Evolutionary conservation across 139 green algal species (phyloP).

Genomic region (Astrephomene gubernaculifera): DNA sequence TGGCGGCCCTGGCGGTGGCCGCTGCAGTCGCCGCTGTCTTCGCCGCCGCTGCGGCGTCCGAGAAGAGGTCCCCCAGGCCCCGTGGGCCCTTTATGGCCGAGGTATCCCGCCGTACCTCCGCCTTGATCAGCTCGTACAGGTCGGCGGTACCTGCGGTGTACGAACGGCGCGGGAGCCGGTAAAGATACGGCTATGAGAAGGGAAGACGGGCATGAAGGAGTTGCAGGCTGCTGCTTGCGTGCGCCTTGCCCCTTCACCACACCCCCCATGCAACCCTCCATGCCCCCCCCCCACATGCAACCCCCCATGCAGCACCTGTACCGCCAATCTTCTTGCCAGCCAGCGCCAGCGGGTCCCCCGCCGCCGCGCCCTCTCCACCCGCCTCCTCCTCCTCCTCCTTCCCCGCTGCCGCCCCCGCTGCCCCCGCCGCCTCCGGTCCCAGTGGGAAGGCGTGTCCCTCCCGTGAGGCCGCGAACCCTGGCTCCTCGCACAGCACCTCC

Average conservation of each 20-base stretch:
- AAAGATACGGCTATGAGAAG: neutral
- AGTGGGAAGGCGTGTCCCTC: neutral
- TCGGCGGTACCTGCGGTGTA: neutral
- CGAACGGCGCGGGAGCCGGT: neutral
- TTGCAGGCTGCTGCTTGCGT: neutral
- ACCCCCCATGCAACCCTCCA: neutral
- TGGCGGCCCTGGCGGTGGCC: neutral
- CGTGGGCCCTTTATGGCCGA: neutral
- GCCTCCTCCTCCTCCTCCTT: neutral
- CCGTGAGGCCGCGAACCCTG: neutral
- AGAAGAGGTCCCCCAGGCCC: conserved; percentile 2
- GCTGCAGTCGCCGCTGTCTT: neutral
- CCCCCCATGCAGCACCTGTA: conserved; percentile 18
- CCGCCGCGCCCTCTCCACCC: neutral
- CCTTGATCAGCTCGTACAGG: conserved; percentile 42
- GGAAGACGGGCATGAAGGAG: no score
- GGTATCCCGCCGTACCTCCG: conserved; percentile 5
- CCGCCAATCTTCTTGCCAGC: conserved; percentile 3
- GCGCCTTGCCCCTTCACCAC: neutral
- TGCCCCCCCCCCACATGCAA: no score
- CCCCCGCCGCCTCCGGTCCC: no score
- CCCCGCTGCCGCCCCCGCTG: neutral
- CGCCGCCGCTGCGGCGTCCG: neutral
- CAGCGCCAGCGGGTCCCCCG: neutral
- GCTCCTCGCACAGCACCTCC: conserved; percentile 25